Percentiles rank a stretch among this genome's conserved stretches.
Conservation (phyloP, 108 stramenopile genomes). For the Cyclotella kingstonii region DNA sequence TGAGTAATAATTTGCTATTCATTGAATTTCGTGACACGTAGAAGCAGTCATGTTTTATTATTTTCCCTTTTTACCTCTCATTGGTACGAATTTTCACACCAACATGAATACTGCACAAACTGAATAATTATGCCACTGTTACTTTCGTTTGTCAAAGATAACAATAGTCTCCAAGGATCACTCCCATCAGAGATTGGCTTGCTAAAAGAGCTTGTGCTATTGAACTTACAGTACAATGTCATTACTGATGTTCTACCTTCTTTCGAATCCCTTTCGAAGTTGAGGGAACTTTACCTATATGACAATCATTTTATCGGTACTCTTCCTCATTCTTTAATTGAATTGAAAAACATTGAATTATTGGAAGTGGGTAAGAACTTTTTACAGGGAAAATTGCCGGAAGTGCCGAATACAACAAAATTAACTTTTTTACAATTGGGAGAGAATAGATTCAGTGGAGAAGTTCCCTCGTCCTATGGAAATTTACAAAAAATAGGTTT, state of each 20-base stretch:
- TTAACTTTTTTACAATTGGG: background rate
- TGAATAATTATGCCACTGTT: no score
- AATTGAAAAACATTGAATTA: slow-evolving; percentile 27
- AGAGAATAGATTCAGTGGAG: background rate
- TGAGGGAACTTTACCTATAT: slow-evolving; percentile 45
- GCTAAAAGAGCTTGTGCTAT: slow-evolving; percentile 17
- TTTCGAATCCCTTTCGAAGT: background rate
- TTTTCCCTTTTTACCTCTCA: background rate
- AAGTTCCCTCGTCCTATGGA: slow-evolving; percentile 7
- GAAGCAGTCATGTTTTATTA: no score
- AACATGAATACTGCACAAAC: no score
- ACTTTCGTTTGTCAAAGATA: slow-evolving; percentile 6
- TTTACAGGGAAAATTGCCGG: slow-evolving; percentile 13
- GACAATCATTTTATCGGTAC: slow-evolving; percentile 42
- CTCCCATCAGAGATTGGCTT: slow-evolving; percentile 50
- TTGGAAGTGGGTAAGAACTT: slow-evolving; percentile 47
- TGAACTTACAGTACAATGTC: slow-evolving; percentile 40
- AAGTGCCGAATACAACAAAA: background rate
- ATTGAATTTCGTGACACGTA: no score
- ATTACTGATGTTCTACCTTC: slow-evolving; percentile 35
- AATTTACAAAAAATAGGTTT: background rate
- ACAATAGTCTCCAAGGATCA: slow-evolving; percentile 50
- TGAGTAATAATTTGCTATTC: background rate
- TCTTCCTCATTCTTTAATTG: slow-evolving; percentile 35
- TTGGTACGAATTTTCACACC: no score